phyloP scores from a whole-genome alignment of 352 stramenopile species.

The Pythium oligandrum region DNA sequence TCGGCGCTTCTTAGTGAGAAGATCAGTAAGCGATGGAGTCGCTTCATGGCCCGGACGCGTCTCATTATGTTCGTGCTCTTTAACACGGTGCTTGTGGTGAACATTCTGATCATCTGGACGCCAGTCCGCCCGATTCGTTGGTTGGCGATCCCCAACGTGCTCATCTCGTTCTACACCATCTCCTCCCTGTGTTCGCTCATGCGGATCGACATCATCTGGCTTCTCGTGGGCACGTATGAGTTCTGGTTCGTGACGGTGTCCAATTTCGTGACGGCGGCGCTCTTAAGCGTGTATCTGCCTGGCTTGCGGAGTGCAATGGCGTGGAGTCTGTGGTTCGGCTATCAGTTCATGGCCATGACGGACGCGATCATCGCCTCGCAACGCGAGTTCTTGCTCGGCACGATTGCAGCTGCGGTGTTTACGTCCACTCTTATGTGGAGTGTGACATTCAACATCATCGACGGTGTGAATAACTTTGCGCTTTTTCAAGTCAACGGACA shows the following conservation, averaged over 20 bases:
- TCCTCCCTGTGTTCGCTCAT: constrained; percentile 7
- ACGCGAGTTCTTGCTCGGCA: constrained; percentile 8
- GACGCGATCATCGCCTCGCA: constrained; percentile 19
- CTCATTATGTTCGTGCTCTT: neutral
- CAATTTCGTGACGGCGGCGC: constrained; percentile 7
- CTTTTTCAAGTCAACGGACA: constrained; percentile 11
- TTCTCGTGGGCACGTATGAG: constrained; percentile 29
- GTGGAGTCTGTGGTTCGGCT: constrained; percentile 13
- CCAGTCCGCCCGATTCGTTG: neutral
- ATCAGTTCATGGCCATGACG: constrained; percentile 23
- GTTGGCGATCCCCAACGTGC: constrained; percentile 8
- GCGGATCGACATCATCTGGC: constrained; percentile 18
- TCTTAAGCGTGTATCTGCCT: constrained; percentile 14
- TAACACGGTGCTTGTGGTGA: neutral
- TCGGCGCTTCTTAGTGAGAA: constrained; percentile 1
- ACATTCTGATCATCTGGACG: neutral
- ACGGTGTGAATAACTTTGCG: constrained; percentile 4
- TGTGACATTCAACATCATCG: neutral
- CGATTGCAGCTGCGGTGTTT: neutral
- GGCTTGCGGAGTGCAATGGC: constrained; percentile 16
- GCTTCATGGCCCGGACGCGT: neutral
- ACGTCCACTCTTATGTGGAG: constrained; percentile 4
- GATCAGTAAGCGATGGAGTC: constrained; percentile 3
- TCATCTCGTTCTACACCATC: constrained; percentile 2
- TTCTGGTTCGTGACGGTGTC: constrained; percentile 33